phyloP scores from a whole-genome alignment of 192 early-diverging fungal genomes.

The Piromyces finnis region DNA sequence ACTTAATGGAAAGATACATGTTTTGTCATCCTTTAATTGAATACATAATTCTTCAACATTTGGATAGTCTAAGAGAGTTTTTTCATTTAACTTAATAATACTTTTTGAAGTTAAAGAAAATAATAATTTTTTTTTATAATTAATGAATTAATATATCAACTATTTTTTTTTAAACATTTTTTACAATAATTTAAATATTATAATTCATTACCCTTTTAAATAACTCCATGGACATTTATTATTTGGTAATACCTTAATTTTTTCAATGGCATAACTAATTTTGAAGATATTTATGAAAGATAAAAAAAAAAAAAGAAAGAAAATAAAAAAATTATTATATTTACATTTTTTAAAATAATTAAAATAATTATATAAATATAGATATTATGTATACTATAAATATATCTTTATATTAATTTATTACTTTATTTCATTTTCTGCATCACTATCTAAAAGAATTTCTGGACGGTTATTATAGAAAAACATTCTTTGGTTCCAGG shows the following conservation, averaged over 20 bases:
- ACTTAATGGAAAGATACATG: neutral
- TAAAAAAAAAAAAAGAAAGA: neutral
- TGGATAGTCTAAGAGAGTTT: neutral
- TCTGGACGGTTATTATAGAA: constrained; percentile 19
- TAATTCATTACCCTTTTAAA: constrained; percentile 68
- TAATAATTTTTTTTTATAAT: too few species aligned
- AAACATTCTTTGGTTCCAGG: constrained; percentile 88
- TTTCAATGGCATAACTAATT: constrained; percentile 34
- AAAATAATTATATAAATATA: too few species aligned
- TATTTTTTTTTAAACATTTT: constrained; percentile 1
- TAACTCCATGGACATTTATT: constrained; percentile 93
- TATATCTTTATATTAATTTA: neutral
- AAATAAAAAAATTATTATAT: neutral
- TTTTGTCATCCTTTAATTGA: neutral
- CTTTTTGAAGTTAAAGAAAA: neutral
- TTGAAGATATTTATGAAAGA: neutral
- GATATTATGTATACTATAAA: too few species aligned
- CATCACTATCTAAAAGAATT: constrained; percentile 14
- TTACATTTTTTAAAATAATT: too few species aligned
- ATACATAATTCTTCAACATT: neutral
- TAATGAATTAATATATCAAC: neutral
- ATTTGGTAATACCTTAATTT: constrained; percentile 62
- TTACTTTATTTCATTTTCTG: constrained; percentile 48
- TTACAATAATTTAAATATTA: too few species aligned
- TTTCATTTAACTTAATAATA: neutral